Base-by-base conservation (phyloP, 1,139 yeast species). In the Debaryomycetaceae sp. region DNA sequence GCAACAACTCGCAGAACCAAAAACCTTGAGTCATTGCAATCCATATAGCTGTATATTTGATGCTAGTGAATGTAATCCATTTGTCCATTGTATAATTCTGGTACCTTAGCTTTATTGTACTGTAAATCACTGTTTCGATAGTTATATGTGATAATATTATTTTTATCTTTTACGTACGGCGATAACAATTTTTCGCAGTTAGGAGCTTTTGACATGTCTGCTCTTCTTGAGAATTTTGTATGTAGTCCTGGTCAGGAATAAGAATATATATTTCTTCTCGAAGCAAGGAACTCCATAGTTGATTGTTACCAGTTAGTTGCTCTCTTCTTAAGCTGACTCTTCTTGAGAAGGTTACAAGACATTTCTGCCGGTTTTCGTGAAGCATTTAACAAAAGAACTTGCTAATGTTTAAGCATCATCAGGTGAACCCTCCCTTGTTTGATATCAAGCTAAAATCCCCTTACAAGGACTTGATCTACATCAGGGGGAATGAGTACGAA, bases 401-500 rank as follows among this genome's bases (percentile, higher is more conserved):
- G 30, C 31, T 17, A 14, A 61, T 61, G 67, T 59, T 61, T 45
- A 56, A 53, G 40, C 58, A 58, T 38, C 48, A 51, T 30, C 42
- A 41, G 28, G 34, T 49, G 31, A 51, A 51, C 40, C 55, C 59
- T 14, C 55, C 71, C 5, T 58, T 64, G 15, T 67, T 66, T 40
- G 72, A 67, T 34, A 56, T 68, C 38, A 62, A 55, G 39, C 37
- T 83, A 31, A 71, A 70, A 41, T 67, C 83, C 0, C 72, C 75
- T 0, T 73, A 78, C 53, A 77, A 77, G 41, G 81, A 81, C 56
- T 57, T 77, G 34, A 46, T 81, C 0, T 45, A 83, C 2, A 65
- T 83, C 17, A 67, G 68, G 40, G 89, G 87, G 0, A 71, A 79
- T 24, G 82, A 78, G 35, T 66, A 65, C 41, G 88, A 82, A 47